phyloP scores from a whole-genome alignment of 257 asterid species.

The Capsicum pubescens region DNA sequence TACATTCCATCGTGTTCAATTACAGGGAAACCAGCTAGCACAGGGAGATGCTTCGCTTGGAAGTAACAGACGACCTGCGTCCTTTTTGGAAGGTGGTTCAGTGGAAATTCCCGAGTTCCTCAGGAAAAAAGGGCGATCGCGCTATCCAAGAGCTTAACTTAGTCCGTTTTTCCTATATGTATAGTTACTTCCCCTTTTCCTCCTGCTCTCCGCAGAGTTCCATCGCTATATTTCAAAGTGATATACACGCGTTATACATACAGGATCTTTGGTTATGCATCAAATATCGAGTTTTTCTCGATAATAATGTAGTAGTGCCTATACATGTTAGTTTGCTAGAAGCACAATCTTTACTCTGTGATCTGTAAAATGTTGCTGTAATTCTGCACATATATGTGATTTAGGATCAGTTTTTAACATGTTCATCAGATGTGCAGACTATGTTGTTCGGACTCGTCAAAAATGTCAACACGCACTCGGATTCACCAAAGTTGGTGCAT shows the following conservation, averaged over 20 bases:
- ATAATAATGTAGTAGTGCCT: conserved; percentile 19
- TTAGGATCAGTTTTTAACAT: background rate
- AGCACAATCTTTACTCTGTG: background rate
- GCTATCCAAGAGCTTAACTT: conserved; percentile 79
- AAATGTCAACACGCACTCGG: too few relatives aligned
- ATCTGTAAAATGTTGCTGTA: conserved; percentile 12
- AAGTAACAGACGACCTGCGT: conserved; percentile 63
- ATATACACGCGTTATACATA: conserved; percentile 31
- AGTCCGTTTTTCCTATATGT: background rate
- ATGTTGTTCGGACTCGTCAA: too few relatives aligned
- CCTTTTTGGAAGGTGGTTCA: conserved; percentile 70
- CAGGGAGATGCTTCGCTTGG: conserved; percentile 68
- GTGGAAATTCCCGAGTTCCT: conserved; percentile 91
- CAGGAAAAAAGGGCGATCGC: conserved; percentile 83
- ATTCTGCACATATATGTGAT: conserved; percentile 33
- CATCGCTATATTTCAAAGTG: background rate
- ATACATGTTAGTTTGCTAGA: conserved; percentile 17
- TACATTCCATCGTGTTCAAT: background rate
- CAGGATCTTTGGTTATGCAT: conserved; percentile 45
- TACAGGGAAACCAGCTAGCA: conserved; percentile 66
- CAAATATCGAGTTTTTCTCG: conserved; percentile 31
- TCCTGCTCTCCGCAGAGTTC: background rate
- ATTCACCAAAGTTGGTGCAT: too few relatives aligned
- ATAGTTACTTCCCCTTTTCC: background rate
- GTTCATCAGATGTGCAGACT: background rate